Evolutionary conservation across 495 filamentous ascomycete species (phyloP).

Genomic region (Aspergillus bridgeri): DNA sequence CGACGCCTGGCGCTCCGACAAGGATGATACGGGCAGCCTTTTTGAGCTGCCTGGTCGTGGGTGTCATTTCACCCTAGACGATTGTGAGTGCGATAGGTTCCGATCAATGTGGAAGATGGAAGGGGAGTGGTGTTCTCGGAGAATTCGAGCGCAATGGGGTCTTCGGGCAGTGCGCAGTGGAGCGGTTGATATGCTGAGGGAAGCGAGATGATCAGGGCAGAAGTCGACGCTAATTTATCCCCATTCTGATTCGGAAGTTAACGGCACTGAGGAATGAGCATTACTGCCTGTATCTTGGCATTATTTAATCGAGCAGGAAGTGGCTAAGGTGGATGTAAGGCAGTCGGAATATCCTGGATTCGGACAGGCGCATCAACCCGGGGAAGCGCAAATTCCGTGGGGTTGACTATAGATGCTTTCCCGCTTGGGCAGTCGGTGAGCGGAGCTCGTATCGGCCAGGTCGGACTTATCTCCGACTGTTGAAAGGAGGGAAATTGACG

Average conservation of each 20-base stretch:
- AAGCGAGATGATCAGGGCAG: constrained; percentile 8
- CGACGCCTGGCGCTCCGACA: constrained; percentile 85
- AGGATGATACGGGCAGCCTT: constrained; percentile 91
- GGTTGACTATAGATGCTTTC: constrained; percentile 20
- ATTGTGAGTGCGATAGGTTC: constrained; percentile 16
- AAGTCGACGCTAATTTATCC: background rate
- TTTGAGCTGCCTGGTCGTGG: constrained; percentile 52
- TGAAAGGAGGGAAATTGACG: no score
- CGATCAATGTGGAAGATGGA: background rate
- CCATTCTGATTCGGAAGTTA: background rate
- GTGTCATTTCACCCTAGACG: constrained; percentile 18
- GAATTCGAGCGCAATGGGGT: background rate
- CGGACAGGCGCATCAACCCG: constrained; percentile 8
- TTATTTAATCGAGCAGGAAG: background rate
- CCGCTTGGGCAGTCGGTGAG: constrained; percentile 41
- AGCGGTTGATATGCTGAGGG: background rate
- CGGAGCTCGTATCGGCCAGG: constrained; percentile 23
- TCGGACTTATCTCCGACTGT: background rate
- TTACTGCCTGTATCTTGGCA: background rate
- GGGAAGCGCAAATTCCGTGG: constrained; percentile 21
- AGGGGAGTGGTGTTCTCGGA: background rate
- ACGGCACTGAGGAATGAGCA: background rate
- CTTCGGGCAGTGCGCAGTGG: background rate
- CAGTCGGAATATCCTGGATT: constrained; percentile 1
- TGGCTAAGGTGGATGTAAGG: background rate